Evolutionary conservation across 768 basidiomycete genomes (phyloP), one percentile per base, ranked within the genome.

Genomic region (Boletus rufocinnamomeus): DNA sequence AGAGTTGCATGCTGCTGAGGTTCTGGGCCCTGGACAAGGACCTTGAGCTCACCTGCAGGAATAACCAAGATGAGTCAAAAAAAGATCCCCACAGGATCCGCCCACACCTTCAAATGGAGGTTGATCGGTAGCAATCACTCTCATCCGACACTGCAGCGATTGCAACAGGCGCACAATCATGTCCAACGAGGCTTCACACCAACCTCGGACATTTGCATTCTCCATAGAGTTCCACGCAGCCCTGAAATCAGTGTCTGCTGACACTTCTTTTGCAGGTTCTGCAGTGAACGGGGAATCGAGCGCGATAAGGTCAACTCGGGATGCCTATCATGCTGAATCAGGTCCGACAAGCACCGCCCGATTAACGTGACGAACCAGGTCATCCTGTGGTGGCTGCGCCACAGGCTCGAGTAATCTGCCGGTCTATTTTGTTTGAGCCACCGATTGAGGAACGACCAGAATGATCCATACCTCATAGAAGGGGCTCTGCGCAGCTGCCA

Each of bases 251-350:
- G 65, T 61, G 35, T 63, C 68, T 1, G 30, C 38, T n/a, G 56
- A 7, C 27, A 40, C 50, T 37, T 58, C 58, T 30, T 67, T 69
- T 25, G 63, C 40, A 25, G 77, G 76, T 58, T 86, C 85, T 9
- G 77, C 68, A 44, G 83, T 74, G 73, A 87, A 87, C 3, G 89
- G 87, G 2, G 87, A 84, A 69, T 93, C 89, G 40, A 93, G 80
- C 10, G 84, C 77, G 60, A 93, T 91, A 48, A 93, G 81, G 73
- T 92, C 88, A 21, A 71, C 66, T 19, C 70, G 68, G 25, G 72
- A 72, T 11, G 66, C 64, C 79, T 81, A 44, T 32, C 53, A 16
- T 37, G n/a, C 40, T 27, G 23, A 38, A 54, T 73, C 45, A 74
- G 63, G 52, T 17, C 34, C 35, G 21, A 19, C 30, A 16, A 40